Evolutionary conservation across 225 moss, liverwort and hornwort species (phyloP).

Genomic region (Pseudisothecium myosuroides): DNA sequence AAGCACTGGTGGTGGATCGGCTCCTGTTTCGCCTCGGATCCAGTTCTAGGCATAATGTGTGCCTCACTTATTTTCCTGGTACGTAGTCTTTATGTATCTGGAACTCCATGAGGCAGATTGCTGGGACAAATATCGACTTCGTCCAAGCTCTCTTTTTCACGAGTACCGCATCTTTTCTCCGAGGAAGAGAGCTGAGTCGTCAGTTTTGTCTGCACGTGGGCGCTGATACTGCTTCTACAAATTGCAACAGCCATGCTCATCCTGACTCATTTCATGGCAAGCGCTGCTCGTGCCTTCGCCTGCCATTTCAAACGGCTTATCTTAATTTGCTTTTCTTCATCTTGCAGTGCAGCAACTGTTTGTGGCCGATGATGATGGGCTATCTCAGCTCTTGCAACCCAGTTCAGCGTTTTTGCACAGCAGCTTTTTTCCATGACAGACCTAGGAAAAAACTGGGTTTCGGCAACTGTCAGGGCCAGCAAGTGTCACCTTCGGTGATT

Average conservation of each 20-base stretch:
- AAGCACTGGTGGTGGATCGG: conserved; percentile 62
- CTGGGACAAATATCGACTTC: background rate
- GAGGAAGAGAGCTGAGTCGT: background rate
- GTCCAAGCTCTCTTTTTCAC: background rate
- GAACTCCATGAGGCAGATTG: background rate
- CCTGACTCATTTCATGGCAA: background rate
- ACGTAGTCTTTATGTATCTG: background rate
- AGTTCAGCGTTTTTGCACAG: background rate
- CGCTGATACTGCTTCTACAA: background rate
- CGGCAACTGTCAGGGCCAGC: background rate
- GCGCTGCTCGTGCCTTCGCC: background rate
- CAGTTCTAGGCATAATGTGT: conserved; percentile 2
- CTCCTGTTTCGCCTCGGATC: conserved; percentile 28
- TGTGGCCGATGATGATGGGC: conserved; percentile 4
- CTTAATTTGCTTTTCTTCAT: background rate
- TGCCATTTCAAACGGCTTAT: background rate
- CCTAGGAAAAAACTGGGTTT: background rate
- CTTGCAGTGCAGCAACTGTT: conserved; percentile 3
- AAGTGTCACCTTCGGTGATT: background rate
- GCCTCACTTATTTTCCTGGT: background rate
- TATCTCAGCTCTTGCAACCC: background rate
- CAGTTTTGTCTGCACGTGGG: background rate
- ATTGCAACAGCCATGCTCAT: background rate
- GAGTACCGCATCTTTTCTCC: background rate
- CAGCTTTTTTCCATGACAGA: background rate